These are phyloP conservation scores for Lenzites betulinus DNA, from an alignment of 768 basidiomycete species.

Conservation along the genomic window DNA sequence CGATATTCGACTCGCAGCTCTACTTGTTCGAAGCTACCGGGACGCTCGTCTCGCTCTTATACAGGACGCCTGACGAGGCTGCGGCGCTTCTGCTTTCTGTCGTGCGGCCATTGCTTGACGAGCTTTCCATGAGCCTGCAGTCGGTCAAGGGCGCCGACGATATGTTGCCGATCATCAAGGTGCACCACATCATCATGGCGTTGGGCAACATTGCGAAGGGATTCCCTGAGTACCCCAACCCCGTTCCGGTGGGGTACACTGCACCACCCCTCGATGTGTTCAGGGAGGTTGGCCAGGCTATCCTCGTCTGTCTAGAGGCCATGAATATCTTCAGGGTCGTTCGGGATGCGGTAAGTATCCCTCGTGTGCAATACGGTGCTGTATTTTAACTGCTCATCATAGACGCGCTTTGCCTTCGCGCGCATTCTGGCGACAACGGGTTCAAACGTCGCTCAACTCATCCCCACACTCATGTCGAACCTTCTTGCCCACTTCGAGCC, in stretches of 20 bases:
- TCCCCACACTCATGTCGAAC: constrained; percentile 86
- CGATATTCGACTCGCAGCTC: constrained; percentile 84
- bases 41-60: constrained; percentile 77
- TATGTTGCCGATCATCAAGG: constrained; percentile 75
- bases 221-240: constrained; percentile 87
- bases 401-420: constrained; percentile 94
- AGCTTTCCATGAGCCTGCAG: constrained; percentile 59
- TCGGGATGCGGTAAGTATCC: constrained; percentile 79
- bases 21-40: constrained; percentile 95
- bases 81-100: constrained; percentile 70
- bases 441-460: constrained; percentile 79
- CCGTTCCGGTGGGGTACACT: constrained; percentile 64
- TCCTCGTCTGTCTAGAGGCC: constrained; percentile 82
- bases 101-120: constrained; percentile 79
- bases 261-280: constrained; percentile 79
- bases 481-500: constrained; percentile 93
- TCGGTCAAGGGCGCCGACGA: constrained; percentile 62
- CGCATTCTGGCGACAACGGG: constrained; percentile 91
- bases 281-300: constrained; percentile 80
- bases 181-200: constrained; percentile 94
- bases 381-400: constrained; percentile 3
- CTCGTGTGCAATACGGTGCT: background rate
- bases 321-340: constrained; percentile 88
- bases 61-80: constrained; percentile 66
- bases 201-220: constrained; percentile 95